Conservation (phyloP, 2,329 filamentous ascomycete genomes). For the Hysterium pulicare region DNA sequence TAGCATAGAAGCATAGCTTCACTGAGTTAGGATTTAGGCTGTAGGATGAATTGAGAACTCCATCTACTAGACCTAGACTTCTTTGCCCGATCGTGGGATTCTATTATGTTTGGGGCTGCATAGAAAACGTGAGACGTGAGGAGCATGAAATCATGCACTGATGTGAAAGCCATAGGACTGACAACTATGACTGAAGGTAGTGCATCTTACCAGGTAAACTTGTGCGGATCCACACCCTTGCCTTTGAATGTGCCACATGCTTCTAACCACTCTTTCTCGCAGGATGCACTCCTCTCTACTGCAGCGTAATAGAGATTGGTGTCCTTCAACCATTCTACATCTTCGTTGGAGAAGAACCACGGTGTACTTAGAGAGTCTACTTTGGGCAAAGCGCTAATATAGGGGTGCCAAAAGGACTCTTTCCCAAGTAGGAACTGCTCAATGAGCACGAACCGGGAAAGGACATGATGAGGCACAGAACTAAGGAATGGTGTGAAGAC, state of each 20-base stretch:
- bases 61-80: too few species aligned
- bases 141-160: too few species aligned
- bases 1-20: neutral
- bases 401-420: constrained; percentile 33
- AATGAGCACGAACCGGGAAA: constrained; percentile 34
- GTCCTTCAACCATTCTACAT: constrained; percentile 31
- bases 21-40: constrained; percentile 6
- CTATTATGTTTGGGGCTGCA: too few species aligned
- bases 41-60: neutral
- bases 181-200: too few species aligned
- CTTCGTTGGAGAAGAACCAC: constrained; percentile 35
- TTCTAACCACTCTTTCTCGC: constrained; percentile 23
- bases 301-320: constrained; percentile 32
- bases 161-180: too few species aligned
- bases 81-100: too few species aligned
- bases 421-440: constrained; percentile 27
- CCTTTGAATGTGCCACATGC: constrained; percentile 6
- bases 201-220: constrained; percentile 5
- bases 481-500: constrained; percentile 6
- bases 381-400: constrained; percentile 33
- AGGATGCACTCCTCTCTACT: constrained; percentile 16
- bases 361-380: constrained; percentile 33
- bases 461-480: constrained; percentile 27
- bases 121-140: too few species aligned
- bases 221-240: neutral